These are phyloP conservation scores for Penicillium psychrosexuale DNA, from an alignment of 2,329 filamentous ascomycete species.

Conservation along the genomic window DNA sequence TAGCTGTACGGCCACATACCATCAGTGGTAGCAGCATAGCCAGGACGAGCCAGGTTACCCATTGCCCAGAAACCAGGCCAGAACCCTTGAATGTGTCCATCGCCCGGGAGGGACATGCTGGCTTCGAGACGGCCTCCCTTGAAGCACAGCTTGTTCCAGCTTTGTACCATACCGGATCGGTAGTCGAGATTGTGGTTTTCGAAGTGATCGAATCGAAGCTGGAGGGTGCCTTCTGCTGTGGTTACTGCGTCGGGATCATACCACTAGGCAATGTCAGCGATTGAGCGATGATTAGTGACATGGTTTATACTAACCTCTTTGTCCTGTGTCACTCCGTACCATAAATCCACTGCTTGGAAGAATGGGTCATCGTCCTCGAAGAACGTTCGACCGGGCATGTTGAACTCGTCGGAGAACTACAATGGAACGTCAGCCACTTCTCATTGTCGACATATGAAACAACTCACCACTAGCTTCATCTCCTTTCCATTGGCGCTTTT, in stretches of 20 bases:
- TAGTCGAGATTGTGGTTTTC: conserved; percentile 64
- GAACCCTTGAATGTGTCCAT: conserved; percentile 64
- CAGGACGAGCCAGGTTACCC: conserved; percentile 68
- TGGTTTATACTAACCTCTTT: conserved; percentile 51
- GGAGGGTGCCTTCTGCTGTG: conserved; percentile 60
- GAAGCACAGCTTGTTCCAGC: conserved; percentile 72
- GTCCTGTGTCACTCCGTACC: conserved; percentile 70
- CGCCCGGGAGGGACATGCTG: conserved; percentile 66
- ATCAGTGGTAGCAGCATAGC: conserved; percentile 67
- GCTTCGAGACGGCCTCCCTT: conserved; percentile 68
- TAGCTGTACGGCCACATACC: conserved; percentile 75
- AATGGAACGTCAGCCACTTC: conserved; percentile 1
- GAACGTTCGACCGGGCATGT: conserved; percentile 63
- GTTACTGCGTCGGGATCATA: conserved; percentile 67
- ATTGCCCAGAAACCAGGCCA: conserved; percentile 76
- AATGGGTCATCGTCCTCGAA: conserved; percentile 69
- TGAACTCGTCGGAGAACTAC: conserved; percentile 70
- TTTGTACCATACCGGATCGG: conserved; percentile 70
- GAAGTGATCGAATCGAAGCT: conserved; percentile 64
- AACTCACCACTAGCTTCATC: conserved; percentile 59
- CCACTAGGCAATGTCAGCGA: conserved; percentile 49
- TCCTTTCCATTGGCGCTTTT: conserved; percentile 58
- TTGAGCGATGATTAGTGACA: background rate
- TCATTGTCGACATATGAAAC: background rate
- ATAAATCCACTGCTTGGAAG: conserved; percentile 65